Percentiles rank a stretch among this genome's conserved stretches.
phyloP scores from a whole-genome alignment of 2,329 filamentous ascomycete genomes.

The Grosmannia clavigera region DNA sequence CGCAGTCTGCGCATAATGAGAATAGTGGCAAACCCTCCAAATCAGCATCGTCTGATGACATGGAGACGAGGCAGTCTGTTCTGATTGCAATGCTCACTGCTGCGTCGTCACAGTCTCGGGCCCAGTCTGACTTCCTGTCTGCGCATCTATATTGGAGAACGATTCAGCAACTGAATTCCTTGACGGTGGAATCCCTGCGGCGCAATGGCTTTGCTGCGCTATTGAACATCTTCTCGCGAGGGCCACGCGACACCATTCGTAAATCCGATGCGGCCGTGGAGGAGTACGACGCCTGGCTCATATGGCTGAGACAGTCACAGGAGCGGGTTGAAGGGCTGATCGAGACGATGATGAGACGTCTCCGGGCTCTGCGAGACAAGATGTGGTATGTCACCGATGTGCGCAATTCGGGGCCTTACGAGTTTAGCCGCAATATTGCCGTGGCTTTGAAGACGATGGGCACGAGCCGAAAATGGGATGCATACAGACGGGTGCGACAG shows the following conservation, averaged over 20 bases:
- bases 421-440: slow-evolving; percentile 75
- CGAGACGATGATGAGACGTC: slow-evolving; percentile 59
- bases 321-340: slow-evolving; percentile 64
- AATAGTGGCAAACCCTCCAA: not conserved
- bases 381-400: slow-evolving; percentile 99
- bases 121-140: slow-evolving; percentile 70
- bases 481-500: slow-evolving; percentile 36
- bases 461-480: slow-evolving; percentile 30
- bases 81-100: slow-evolving; percentile 64
- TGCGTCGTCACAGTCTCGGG: slow-evolving; percentile 63
- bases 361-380: slow-evolving; percentile 75
- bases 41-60: slow-evolving; percentile 19
- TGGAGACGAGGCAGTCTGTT: slow-evolving; percentile 25
- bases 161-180: slow-evolving; percentile 55
- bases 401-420: slow-evolving; percentile 76
- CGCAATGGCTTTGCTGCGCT: slow-evolving; percentile 59
- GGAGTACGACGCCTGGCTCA: slow-evolving; percentile 69
- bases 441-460: slow-evolving; percentile 87
- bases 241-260: slow-evolving; percentile 56
- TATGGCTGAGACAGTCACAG: slow-evolving; percentile 73
- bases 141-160: slow-evolving; percentile 81
- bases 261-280: slow-evolving; percentile 61
- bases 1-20: not conserved
- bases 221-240: slow-evolving; percentile 61
- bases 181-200: slow-evolving; percentile 48